Conservation (phyloP, 2,329 filamentous ascomycete species). For the Xylariaceae sp. region DNA sequence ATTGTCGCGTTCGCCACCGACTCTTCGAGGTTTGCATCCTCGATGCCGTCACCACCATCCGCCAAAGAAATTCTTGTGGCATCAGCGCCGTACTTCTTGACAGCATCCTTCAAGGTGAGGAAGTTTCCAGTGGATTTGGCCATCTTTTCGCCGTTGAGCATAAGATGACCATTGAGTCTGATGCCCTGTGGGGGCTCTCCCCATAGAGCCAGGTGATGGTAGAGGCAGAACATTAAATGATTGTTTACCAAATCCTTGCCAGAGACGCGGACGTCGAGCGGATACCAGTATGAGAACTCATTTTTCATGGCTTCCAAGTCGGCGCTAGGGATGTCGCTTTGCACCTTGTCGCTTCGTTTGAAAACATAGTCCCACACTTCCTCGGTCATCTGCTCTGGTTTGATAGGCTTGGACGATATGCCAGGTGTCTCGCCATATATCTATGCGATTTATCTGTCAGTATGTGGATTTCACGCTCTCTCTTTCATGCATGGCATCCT, state of each 20-base stretch:
- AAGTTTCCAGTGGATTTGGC: conserved; percentile 97
- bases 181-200: conserved; percentile 72
- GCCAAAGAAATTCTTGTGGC: conserved; percentile 87
- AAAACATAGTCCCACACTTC: conserved; percentile 98
- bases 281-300: conserved; percentile 18
- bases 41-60: conserved; percentile 89
- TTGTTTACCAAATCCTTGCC: conserved; percentile 93
- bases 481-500: no score
- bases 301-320: conserved; percentile 51
- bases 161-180: conserved; percentile 86
- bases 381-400: conserved; percentile 83
- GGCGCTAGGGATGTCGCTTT: conserved; percentile 69
- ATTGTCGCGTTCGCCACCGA: conserved; percentile 84
- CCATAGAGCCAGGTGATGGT: conserved; percentile 90
- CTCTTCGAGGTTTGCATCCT: conserved; percentile 97
- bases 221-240: conserved; percentile 93
- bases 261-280: conserved; percentile 47
- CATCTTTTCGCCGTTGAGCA: conserved; percentile 98
- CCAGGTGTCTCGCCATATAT: conserved; percentile 74
- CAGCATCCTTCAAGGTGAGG: conserved; percentile 78
- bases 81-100: conserved; percentile 91
- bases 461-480: no score
- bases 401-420: conserved; percentile 54
- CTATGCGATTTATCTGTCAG: no score
- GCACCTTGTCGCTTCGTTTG: conserved; percentile 60